Evolutionary conservation across 345 rosid species (phyloP).

Genomic region (Nephelium lappaceum): DNA sequence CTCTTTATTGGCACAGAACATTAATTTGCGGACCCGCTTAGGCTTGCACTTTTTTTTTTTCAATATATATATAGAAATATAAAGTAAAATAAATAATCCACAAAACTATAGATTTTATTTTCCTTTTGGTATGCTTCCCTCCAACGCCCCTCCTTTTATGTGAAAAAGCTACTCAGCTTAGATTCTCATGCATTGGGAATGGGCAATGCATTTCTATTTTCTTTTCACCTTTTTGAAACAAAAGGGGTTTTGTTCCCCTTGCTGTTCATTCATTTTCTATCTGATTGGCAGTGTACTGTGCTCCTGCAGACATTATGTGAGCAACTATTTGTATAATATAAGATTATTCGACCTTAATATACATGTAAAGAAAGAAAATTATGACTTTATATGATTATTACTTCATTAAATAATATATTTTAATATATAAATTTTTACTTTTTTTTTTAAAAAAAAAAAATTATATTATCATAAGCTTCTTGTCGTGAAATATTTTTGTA

Average conservation of each 20-base stretch:
- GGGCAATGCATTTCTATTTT: not conserved
- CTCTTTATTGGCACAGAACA: conserved; percentile 18
- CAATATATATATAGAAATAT: too few species aligned
- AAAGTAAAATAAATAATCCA: not conserved
- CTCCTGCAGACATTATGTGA: not conserved
- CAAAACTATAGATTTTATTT: not conserved
- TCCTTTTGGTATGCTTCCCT: not conserved
- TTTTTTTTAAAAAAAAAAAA: too few species aligned
- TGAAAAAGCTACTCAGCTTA: not conserved
- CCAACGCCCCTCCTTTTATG: not conserved
- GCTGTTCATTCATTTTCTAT: not conserved
- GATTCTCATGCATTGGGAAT: conserved; percentile 11
- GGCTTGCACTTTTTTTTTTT: not conserved
- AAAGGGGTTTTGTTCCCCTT: not conserved
- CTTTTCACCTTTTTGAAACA: not conserved
- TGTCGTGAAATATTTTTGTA: too few species aligned
- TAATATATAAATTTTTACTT: too few species aligned
- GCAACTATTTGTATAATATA: too few species aligned
- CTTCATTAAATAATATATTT: too few species aligned
- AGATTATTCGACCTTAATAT: too few species aligned
- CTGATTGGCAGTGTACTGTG: not conserved
- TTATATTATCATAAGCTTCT: too few species aligned
- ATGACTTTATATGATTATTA: too few species aligned
- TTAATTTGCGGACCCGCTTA: conserved; percentile 1
- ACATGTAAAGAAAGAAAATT: too few species aligned